Conservation (phyloP, 164 flowering plant genomes). For the Nymphaea thermarum region DNA sequence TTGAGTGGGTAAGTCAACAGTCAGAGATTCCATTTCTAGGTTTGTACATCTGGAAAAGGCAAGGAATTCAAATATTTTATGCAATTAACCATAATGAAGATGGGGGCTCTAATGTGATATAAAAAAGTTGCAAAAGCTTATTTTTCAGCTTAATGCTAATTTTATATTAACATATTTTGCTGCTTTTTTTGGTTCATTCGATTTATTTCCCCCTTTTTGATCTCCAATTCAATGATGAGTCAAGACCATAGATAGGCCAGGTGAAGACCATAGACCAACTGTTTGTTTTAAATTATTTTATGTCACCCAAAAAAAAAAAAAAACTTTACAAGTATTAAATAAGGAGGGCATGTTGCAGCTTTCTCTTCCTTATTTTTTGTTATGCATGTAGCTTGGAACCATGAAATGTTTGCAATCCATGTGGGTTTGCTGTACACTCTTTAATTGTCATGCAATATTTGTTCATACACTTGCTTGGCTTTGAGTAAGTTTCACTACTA, state of each 20-base stretch:
- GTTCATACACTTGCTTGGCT: no score
- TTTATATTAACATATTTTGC: background rate
- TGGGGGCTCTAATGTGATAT: background rate
- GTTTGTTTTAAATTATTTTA: background rate
- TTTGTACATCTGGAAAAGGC: background rate
- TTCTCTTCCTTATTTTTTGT: background rate
- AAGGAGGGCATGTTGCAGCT: no score
- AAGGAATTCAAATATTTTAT: background rate
- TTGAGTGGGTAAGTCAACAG: constrained; percentile 2
- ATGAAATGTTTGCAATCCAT: background rate
- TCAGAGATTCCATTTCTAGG: constrained; percentile 1
- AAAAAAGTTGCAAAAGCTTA: background rate
- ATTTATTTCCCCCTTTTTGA: background rate
- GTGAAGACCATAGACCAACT: background rate
- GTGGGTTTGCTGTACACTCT: background rate
- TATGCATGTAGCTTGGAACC: background rate
- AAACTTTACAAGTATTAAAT: background rate
- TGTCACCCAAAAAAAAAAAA: background rate
- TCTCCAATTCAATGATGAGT: background rate
- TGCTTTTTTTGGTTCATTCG: background rate
- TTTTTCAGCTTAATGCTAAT: background rate
- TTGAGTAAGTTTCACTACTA: no score
- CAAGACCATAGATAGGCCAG: background rate
- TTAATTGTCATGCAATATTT: no score
- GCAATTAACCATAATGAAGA: background rate